Conservation (phyloP, 1,284 basidiomycete genomes). For the Cutaneotrichosporon sp. region DNA sequence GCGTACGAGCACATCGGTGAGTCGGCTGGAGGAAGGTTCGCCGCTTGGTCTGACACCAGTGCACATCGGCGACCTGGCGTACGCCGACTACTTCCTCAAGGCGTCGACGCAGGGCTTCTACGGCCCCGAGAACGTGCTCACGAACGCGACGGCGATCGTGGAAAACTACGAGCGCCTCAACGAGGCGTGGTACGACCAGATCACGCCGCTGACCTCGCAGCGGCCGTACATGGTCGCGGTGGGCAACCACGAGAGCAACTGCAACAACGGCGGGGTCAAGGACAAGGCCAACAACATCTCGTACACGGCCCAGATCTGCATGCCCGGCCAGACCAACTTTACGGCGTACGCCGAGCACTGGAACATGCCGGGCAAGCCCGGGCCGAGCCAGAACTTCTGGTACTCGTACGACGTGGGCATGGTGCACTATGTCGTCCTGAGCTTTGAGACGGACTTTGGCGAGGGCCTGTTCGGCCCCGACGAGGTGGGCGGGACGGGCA, state of each 20-base stretch:
- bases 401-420: conserved; percentile 36
- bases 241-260: conserved; percentile 40
- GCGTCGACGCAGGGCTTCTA: conserved; percentile 32
- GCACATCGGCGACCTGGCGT: conserved; percentile 37
- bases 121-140: conserved; percentile 18
- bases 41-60: conserved; percentile 11
- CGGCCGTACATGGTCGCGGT: conserved; percentile 39
- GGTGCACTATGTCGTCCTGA: conserved; percentile 34
- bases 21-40: not conserved
- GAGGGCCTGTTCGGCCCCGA: conserved; percentile 26
- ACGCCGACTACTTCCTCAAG: conserved; percentile 41
- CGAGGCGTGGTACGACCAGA: conserved; percentile 45
- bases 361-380: conserved; percentile 38
- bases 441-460: conserved; percentile 40
- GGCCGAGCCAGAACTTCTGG: conserved; percentile 38
- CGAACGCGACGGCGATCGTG: conserved; percentile 22
- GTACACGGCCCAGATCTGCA: conserved; percentile 32
- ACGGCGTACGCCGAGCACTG: conserved; percentile 40
- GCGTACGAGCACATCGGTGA: conserved; percentile 26
- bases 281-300: conserved; percentile 35
- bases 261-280: conserved; percentile 27
- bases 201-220: conserved; percentile 31
- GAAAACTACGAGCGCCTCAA: conserved; percentile 38
- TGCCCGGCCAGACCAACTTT: conserved; percentile 36
- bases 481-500: conserved; percentile 30